Conservation (phyloP, 441 rosid species). For the Pelargonium australe region DNA sequence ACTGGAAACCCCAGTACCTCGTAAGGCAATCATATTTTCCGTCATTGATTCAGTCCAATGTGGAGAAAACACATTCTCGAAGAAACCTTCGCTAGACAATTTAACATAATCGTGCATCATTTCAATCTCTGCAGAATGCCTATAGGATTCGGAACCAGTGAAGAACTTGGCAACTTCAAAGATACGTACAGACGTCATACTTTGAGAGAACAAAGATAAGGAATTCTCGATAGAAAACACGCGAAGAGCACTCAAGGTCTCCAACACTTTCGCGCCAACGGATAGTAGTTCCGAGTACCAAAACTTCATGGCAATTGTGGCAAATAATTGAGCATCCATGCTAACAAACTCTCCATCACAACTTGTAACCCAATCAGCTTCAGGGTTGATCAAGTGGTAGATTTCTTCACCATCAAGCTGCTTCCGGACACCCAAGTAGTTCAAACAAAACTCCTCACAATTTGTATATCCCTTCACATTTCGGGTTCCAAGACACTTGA, state of each 20-base stretch:
- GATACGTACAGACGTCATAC: conserved; percentile 22
- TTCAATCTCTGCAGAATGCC: neutral
- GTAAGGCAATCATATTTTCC: conserved; percentile 27
- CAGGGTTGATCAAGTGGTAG: conserved; percentile 27
- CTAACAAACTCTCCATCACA: conserved; percentile 17
- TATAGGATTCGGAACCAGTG: conserved; percentile 17
- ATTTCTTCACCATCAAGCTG: conserved; percentile 16
- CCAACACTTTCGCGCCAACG: conserved; percentile 37
- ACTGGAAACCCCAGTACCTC: conserved; percentile 24
- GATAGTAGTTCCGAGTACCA: conserved; percentile 37
- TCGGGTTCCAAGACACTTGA: conserved; percentile 16
- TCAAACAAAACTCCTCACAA: conserved; percentile 40
- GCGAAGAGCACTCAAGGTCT: conserved; percentile 25
- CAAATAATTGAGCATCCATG: conserved; percentile 27
- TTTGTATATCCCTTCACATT: conserved; percentile 15
- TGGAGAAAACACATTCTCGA: conserved; percentile 28
- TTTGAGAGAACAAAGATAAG: conserved; percentile 22
- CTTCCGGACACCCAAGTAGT: conserved; percentile 38
- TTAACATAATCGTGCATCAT: conserved; percentile 17
- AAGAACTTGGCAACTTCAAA: conserved; percentile 34
- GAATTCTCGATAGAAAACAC: conserved; percentile 9
- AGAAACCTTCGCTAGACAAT: conserved; percentile 19
- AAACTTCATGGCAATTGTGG: conserved; percentile 28
- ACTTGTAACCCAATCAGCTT: conserved; percentile 32
- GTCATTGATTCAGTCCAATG: conserved; percentile 32